Base-by-base conservation (phyloP, 352 stramenopile species). In the Phytophthora chlamydospora region DNA sequence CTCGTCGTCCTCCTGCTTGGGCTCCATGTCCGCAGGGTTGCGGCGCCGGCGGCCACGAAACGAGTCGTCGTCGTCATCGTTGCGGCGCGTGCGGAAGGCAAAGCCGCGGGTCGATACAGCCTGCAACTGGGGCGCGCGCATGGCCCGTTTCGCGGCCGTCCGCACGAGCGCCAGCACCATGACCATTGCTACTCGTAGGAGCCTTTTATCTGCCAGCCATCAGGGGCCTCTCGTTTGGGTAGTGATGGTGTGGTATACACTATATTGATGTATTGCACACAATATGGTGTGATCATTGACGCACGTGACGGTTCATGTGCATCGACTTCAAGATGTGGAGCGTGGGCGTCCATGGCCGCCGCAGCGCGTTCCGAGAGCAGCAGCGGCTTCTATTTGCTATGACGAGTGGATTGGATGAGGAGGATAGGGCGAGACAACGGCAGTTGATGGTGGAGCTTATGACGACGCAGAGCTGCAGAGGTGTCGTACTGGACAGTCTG, bases 381-480 rank as follows among this genome's bases (percentile, higher is more conserved):
- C 74, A 88, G 50, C 75, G 82, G 5, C 16, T 89, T 43, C 45
- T 87, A 41, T 88, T 91, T 53, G 64, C 62, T n/a, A 63, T 87
- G 33, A 38, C 4, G 68, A 75, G 44, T 11, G 46, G 6, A 16
- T 43, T 4, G 62, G 74, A 21, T 24, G 16, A 21, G 21, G 42
- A 17, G 19, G 43, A 45, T 4, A 52, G 21, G 14, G 39, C 16
- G 0, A 71, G 65, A 4, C 67, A 68, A 19, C 67, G 54, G 0
- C 57, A 62, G 45, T 62, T 88, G 13, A 14, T 74, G 21, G 50
- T 61, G 5, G 59, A 73, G 40, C 11, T 61, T 3, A 29, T 29
- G 9, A 62, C 81, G 33, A 44, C 66, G 35, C 21, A 59, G 0
- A 71, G 76, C 14, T 88, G 75, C 47, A 76, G 55, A 32, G 78